These are phyloP conservation scores for Annona squamosa DNA, from an alignment of 164 flowering plant genomes.

Conservation along the genomic window DNA sequence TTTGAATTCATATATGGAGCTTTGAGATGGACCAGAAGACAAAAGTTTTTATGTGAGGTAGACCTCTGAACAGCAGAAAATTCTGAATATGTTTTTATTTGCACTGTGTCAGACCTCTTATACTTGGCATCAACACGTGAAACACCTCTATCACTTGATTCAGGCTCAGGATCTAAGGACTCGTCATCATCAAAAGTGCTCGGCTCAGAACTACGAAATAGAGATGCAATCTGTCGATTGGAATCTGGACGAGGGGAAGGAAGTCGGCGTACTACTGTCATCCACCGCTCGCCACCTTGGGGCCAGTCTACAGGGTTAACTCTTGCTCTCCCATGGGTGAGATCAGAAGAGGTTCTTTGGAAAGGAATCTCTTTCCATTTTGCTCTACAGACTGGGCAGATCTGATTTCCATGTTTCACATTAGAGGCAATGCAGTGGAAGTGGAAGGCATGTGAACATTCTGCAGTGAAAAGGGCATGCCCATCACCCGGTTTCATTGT, in stretches of 20 bases:
- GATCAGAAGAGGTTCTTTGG: slow-evolving; percentile 36
- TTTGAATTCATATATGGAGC: slow-evolving; percentile 47
- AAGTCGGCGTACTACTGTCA: slow-evolving; percentile 36
- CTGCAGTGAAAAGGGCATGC: slow-evolving; percentile 93
- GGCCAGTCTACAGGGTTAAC: slow-evolving; percentile 37
- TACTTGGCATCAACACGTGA: neutral
- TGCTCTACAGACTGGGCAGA: slow-evolving; percentile 89
- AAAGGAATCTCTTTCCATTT: slow-evolving; percentile 94
- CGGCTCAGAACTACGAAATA: slow-evolving; percentile 54
- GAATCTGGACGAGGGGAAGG: slow-evolving; percentile 40
- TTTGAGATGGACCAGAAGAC: slow-evolving; percentile 65
- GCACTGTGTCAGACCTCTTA: slow-evolving; percentile 22
- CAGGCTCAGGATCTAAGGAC: slow-evolving; percentile 29
- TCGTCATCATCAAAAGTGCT: slow-evolving; percentile 68
- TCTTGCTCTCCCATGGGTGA: slow-evolving; percentile 33
- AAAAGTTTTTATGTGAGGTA: slow-evolving; percentile 40
- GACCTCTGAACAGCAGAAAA: slow-evolving; percentile 57
- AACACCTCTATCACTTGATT: slow-evolving; percentile 10
- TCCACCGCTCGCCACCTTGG: slow-evolving; percentile 49
- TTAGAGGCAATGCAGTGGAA: slow-evolving; percentile 89
- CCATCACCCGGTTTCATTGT: slow-evolving; percentile 78
- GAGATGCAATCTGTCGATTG: slow-evolving; percentile 32
- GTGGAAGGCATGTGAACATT: slow-evolving; percentile 90
- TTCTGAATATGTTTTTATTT: slow-evolving; percentile 60
- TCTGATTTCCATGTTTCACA: slow-evolving; percentile 82